phyloP scores from a whole-genome alignment of 1,284 basidiomycete species.

The Inonotus obliquus region DNA sequence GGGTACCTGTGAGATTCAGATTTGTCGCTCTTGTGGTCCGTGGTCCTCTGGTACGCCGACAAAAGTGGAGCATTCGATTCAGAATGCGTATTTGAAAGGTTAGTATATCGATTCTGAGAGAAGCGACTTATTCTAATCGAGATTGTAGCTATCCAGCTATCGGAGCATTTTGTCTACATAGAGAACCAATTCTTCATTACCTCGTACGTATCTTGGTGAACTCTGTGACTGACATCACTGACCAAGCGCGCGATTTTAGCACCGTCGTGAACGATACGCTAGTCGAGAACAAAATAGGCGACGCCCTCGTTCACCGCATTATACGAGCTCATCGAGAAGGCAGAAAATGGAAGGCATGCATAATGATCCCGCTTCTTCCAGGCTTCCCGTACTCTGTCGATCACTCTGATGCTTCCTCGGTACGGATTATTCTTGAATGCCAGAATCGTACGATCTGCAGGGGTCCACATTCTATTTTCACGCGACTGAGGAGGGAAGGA shows the following conservation, averaged over 20 bases:
- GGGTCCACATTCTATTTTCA: constrained; percentile 92
- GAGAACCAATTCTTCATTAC: constrained; percentile 99
- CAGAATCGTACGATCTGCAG: constrained; percentile 88
- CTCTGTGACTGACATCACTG: constrained; percentile 1
- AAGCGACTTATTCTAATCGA: not conserved
- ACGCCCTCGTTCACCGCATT: constrained; percentile 90
- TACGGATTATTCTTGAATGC: constrained; percentile 90
- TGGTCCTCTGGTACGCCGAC: constrained; percentile 94
- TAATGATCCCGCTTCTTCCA: constrained; percentile 89
- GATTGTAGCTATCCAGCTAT: constrained; percentile 81
- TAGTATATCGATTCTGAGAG: constrained; percentile 10
- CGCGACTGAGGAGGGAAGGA: constrained; percentile 79
- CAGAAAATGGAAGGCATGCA: constrained; percentile 87
- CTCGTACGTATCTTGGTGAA: constrained; percentile 51
- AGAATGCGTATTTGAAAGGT: constrained; percentile 93
- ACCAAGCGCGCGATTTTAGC: constrained; percentile 33
- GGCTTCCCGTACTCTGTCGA: constrained; percentile 95
- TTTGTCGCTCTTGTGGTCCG: constrained; percentile 91
- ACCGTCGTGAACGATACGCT: constrained; percentile 83
- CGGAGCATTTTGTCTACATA: constrained; percentile 91
- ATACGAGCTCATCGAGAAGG: constrained; percentile 83
- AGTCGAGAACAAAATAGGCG: constrained; percentile 93
- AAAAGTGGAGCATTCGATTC: constrained; percentile 88
- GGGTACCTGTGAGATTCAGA: constrained; percentile 96
- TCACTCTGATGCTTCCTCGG: constrained; percentile 86